Conservation (phyloP, 768 basidiomycete species). For the Psilocybe sp. region DNA sequence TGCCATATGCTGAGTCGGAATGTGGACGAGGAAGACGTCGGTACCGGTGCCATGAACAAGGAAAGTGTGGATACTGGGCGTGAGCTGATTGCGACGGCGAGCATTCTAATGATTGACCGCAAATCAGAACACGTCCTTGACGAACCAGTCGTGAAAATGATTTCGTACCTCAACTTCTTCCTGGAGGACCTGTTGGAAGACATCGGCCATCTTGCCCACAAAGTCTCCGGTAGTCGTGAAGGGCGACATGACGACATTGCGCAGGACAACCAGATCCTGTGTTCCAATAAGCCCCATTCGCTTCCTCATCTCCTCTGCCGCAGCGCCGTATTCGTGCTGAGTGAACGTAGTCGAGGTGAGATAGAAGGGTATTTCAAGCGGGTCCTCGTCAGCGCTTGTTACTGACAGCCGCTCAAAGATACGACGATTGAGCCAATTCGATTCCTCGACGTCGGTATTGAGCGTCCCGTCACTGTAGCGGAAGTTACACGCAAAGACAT, state of each 20-base stretch:
- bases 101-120: too few species aligned
- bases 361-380: conserved; percentile 21
- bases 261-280: conserved; percentile 32
- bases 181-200: conserved; percentile 28
- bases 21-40: conserved; percentile 28
- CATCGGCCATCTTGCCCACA: conserved; percentile 25
- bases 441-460: conserved; percentile 27
- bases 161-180: conserved; percentile 31
- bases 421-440: conserved; percentile 36
- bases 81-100: not conserved
- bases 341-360: conserved; percentile 29
- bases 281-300: conserved; percentile 28
- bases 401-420: conserved; percentile 39
- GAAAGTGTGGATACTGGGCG: conserved; percentile 30
- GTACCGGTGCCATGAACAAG: conserved; percentile 30
- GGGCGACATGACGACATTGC: conserved; percentile 41
- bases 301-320: conserved; percentile 32
- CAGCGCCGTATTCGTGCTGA: conserved; percentile 29
- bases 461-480: conserved; percentile 11
- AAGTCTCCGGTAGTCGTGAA: conserved; percentile 30
- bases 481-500: conserved; percentile 44
- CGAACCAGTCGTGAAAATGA: not conserved
- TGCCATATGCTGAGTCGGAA: conserved; percentile 31
- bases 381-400: conserved; percentile 19
- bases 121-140: not conserved